Percentiles rank a stretch among this genome's conserved stretches.
phyloP scores from a whole-genome alignment of 202 grass and related monocot genomes.

The Digitaria exilis region DNA sequence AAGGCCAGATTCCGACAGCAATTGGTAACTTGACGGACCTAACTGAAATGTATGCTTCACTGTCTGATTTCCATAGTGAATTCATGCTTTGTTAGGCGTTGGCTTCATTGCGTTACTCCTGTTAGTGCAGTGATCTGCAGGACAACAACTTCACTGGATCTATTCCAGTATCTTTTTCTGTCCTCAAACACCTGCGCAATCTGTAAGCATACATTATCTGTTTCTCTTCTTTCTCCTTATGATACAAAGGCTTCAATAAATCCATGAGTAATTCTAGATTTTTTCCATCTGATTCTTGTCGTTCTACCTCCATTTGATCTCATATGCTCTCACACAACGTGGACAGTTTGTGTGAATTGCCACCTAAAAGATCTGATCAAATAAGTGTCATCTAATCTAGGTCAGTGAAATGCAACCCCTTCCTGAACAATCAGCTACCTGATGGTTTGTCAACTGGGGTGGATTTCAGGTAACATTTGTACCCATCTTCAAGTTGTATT shows the following conservation, averaged over 20 bases:
- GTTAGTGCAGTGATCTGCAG: slow-evolving; percentile 48
- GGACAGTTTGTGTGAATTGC: not conserved
- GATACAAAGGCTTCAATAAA: slow-evolving; percentile 12
- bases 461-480: slow-evolving; percentile 46
- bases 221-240: slow-evolving; percentile 5
- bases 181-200: slow-evolving; percentile 48
- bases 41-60: slow-evolving; percentile 52
- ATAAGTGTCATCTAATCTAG: slow-evolving; percentile 35
- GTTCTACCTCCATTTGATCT: not conserved
- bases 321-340: slow-evolving; percentile 17
- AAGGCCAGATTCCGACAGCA: slow-evolving; percentile 44
- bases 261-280: slow-evolving; percentile 13
- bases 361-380: slow-evolving; percentile 8
- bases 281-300: not conserved
- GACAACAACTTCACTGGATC: slow-evolving; percentile 66
- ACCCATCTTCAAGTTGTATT: not conserved
- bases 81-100: slow-evolving; percentile 10
- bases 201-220: slow-evolving; percentile 49
- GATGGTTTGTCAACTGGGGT: slow-evolving; percentile 28
- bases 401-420: slow-evolving; percentile 62
- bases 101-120: slow-evolving; percentile 20
- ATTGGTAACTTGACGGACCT: slow-evolving; percentile 57
- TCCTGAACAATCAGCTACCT: slow-evolving; percentile 49
- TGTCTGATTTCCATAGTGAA: slow-evolving; percentile 4
- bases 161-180: slow-evolving; percentile 58